These are phyloP conservation scores for Thamnidium elegans DNA, from an alignment of 192 early-diverging fungal species.

Conservation along the genomic window DNA sequence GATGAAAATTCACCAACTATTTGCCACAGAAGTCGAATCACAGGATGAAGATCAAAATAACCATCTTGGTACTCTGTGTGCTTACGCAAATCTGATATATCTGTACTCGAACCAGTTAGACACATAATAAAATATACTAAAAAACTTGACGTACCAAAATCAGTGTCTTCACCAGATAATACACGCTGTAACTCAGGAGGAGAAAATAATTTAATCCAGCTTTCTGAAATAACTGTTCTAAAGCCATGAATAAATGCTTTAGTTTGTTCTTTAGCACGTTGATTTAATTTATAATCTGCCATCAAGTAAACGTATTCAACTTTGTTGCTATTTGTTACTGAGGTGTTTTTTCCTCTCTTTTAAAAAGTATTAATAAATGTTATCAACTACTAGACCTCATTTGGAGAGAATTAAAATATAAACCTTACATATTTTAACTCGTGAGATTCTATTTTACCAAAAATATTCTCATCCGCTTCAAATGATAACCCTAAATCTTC, in stretches of 20 bases:
- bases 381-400: background rate
- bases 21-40: slow-evolving; percentile 67
- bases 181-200: slow-evolving; percentile 78
- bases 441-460: slow-evolving; percentile 44
- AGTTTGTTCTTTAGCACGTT: slow-evolving; percentile 61
- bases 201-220: slow-evolving; percentile 87
- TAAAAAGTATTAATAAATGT: background rate
- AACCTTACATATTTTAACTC: slow-evolving; percentile 38
- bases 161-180: slow-evolving; percentile 58
- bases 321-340: slow-evolving; percentile 62
- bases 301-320: slow-evolving; percentile 73
- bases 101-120: slow-evolving; percentile 32
- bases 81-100: slow-evolving; percentile 57
- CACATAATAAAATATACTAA: background rate
- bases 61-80: slow-evolving; percentile 68
- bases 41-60: slow-evolving; percentile 68
- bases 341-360: slow-evolving; percentile 48
- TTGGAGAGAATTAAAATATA: background rate
- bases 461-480: slow-evolving; percentile 56
- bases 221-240: slow-evolving; percentile 65
- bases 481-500: slow-evolving; percentile 64
- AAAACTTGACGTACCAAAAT: slow-evolving; percentile 48
- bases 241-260: slow-evolving; percentile 72
- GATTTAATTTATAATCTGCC: slow-evolving; percentile 77
- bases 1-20: slow-evolving; percentile 58